These are phyloP conservation scores for Lipomyces kockii DNA, from an alignment of 805 yeast genomes.

Conservation along the genomic window DNA sequence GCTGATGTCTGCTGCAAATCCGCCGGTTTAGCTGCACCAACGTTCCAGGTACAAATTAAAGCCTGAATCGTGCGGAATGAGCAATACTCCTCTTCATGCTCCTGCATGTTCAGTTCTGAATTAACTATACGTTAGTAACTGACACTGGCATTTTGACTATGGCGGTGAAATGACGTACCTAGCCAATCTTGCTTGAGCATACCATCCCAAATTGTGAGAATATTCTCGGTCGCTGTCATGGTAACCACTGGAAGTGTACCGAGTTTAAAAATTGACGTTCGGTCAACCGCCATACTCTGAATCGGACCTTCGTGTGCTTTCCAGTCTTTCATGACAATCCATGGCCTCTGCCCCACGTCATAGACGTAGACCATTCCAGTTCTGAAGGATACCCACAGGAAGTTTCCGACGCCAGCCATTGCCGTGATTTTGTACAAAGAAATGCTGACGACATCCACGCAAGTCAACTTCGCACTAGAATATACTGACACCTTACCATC, in stretches of 20 bases:
- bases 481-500: constrained; percentile 47
- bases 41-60: constrained; percentile 49
- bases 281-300: constrained; percentile 34
- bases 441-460: constrained; percentile 43
- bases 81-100: constrained; percentile 42
- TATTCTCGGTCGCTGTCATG: constrained; percentile 39
- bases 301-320: constrained; percentile 45
- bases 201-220: constrained; percentile 46
- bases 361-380: constrained; percentile 47
- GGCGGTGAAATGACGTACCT: constrained; percentile 29
- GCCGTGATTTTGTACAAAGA: constrained; percentile 41
- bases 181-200: constrained; percentile 44
- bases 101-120: constrained; percentile 40
- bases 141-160: background rate
- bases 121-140: constrained; percentile 3
- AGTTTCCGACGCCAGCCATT: constrained; percentile 41
- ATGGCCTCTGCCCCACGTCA: constrained; percentile 42
- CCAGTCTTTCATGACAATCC: constrained; percentile 47
- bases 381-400: constrained; percentile 48
- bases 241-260: constrained; percentile 39
- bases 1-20: constrained; percentile 38
- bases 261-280: constrained; percentile 33
- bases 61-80: constrained; percentile 40
- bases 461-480: constrained; percentile 38
- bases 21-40: constrained; percentile 48